A percentile compares a stretch with the other conserved stretches of the same genome.
Evolutionary conservation across 495 filamentous ascomycete genomes (phyloP).

Genomic region (Penicillium waksmanii): DNA sequence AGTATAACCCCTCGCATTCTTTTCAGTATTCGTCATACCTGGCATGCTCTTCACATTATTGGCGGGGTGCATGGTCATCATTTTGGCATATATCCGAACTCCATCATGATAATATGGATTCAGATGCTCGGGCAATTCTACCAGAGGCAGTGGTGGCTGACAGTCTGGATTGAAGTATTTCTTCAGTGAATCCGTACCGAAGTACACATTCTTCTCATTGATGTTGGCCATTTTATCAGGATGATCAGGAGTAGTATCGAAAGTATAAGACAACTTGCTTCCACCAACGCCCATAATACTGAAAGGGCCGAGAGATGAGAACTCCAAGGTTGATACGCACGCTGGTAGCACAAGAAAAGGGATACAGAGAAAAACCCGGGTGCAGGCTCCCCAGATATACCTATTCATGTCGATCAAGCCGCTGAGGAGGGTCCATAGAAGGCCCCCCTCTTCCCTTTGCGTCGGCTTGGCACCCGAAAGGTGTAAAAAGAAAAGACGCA

Average conservation of each 20-base stretch:
- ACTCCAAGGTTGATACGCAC: not conserved
- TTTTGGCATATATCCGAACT: constrained; percentile 65
- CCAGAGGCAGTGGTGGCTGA: constrained; percentile 59
- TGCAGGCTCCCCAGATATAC: constrained; percentile 14
- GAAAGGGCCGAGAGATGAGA: not conserved
- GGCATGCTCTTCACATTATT: constrained; percentile 68
- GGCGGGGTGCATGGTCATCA: constrained; percentile 64
- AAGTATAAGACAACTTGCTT: constrained; percentile 7
- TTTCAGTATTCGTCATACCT: constrained; percentile 41
- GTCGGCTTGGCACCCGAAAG: constrained; percentile 22
- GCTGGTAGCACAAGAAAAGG: not conserved
- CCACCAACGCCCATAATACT: constrained; percentile 1
- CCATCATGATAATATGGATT: constrained; percentile 61
- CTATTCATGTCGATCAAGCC: not conserved
- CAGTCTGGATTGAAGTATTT: constrained; percentile 62
- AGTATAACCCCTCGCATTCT: not conserved
- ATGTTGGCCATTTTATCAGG: constrained; percentile 36
- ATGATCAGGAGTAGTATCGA: not conserved
- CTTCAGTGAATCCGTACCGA: constrained; percentile 54
- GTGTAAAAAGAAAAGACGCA: constrained; percentile 10
- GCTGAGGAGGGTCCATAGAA: not conserved
- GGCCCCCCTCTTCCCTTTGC: constrained; percentile 8
- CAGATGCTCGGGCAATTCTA: constrained; percentile 59
- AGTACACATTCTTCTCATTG: constrained; percentile 59
- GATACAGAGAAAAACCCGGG: not conserved